Percentiles rank a stretch among this genome's conserved stretches.
phyloP scores from a whole-genome alignment of 176 grass and related monocot species.

The Themeda triandra region DNA sequence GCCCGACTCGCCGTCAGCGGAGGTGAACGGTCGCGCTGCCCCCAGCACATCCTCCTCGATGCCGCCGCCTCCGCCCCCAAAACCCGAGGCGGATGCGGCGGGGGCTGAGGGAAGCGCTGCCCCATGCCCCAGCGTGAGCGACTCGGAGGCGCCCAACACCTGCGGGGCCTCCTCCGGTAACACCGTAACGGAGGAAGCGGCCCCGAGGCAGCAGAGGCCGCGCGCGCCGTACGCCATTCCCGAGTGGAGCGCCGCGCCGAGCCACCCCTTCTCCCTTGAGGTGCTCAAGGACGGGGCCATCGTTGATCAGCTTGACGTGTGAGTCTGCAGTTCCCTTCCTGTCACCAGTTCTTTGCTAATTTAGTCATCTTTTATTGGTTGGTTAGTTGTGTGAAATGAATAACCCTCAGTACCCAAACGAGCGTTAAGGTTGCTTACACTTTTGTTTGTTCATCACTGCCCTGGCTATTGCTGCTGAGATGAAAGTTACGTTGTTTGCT shows the following conservation, averaged over 20 bases:
- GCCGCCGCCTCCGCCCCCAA: constrained; percentile 12
- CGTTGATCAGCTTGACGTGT: constrained; percentile 85
- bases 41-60: constrained; percentile 32
- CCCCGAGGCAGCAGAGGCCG: constrained; percentile 4
- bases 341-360: not conserved
- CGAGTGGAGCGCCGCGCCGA: constrained; percentile 69
- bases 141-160: not conserved
- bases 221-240: constrained; percentile 72
- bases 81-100: not conserved
- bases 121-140: constrained; percentile 24
- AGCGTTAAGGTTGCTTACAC: not conserved
- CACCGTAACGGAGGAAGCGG: constrained; percentile 19
- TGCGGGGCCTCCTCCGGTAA: not conserved
- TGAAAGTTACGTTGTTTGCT: not conserved
- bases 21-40: constrained; percentile 24
- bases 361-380: not conserved
- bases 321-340: not conserved
- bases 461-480: not conserved
- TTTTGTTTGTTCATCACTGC: not conserved
- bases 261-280: constrained; percentile 82
- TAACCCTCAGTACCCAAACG: not conserved
- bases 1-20: not conserved
- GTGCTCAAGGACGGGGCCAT: constrained; percentile 85
- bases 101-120: constrained; percentile 15
- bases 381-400: not conserved